Conservation (phyloP, 257 asterid genomes). For the Ballota nigra region DNA sequence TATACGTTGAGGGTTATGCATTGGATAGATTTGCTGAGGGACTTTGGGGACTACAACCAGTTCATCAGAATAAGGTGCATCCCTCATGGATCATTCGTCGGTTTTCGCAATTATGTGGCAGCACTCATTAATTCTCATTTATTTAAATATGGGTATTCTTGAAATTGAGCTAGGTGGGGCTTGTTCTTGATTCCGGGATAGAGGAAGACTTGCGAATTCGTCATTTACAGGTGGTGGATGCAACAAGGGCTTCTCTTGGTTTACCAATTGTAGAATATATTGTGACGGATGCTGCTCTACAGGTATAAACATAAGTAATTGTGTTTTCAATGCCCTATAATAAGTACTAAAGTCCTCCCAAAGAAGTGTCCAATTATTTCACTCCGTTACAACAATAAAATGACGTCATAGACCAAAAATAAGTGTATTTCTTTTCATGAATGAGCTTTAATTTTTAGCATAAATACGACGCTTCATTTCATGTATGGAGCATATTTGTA, state of each 20-base stretch:
- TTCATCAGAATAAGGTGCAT: constrained; percentile 82
- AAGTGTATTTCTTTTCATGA: neutral
- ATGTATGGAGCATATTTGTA: constrained; percentile 17
- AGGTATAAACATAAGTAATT: constrained; percentile 40
- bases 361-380: neutral
- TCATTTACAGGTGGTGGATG: constrained; percentile 90
- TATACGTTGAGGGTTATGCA: constrained; percentile 94
- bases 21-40: constrained; percentile 93
- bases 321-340: neutral
- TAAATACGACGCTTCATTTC: neutral
- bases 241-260: constrained; percentile 95
- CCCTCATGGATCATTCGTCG: constrained; percentile 5
- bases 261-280: constrained; percentile 65
- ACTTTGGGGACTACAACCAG: constrained; percentile 79
- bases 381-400: neutral
- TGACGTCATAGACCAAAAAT: neutral
- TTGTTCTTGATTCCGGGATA: constrained; percentile 88
- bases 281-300: constrained; percentile 76
- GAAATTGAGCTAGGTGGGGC: constrained; percentile 60
- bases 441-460: neutral
- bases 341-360: too few species aligned
- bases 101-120: constrained; percentile 12
- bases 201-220: constrained; percentile 81
- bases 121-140: neutral
- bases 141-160: constrained; percentile 15